Base-by-base conservation (phyloP, 2,329 filamentous ascomycete species). In the Sclerotinia minor region DNA sequence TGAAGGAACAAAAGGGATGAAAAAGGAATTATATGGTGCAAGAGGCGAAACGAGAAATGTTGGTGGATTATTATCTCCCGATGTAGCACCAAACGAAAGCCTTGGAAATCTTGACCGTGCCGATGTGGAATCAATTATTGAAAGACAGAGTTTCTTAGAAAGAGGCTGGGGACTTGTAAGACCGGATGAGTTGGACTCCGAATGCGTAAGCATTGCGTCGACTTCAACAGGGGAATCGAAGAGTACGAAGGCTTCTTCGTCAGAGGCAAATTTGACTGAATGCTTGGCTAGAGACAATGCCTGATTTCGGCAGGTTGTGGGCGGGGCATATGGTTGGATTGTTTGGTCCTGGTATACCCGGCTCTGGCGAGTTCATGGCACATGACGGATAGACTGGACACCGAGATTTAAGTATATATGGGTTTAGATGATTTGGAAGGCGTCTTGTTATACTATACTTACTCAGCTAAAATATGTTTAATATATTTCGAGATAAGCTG, bases 1-100 rank as follows among this genome's bases (percentile, higher is more conserved):
- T 38, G 68, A 72, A 15, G 65, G 55, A 24, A 44, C 45, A 19
- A 67, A 67, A 21, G 55, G 65, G 4, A 67, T 38, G 2, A 67
- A 63, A 15, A 67, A 67, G 5, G 65, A 64, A 57, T n/a, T 32
- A 21, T 67, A 67, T 64, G 35, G 53, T 9, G 65, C 47, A n/a
- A 67, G 24, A 19, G 65, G 50, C 2, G 65, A 63, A 29, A 67
- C 47, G 24, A 61, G 55, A 45, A 57, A 67, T n/a, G 65, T 67
- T 11, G 65, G 65, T n/a, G 65, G 57, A 44, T 54, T 41, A 9
- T 61, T 41, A 29, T 29, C 24, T 3, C 64, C 64, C 5, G 24
- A 49, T 13, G 2, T 53, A 3, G 6, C 52, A 7, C 44, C 24
- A 19, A n/a, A 11, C 19, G 13, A 29, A 5, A 24, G 9, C 5